These are phyloP conservation scores for Wickerhamomyces bisporus DNA, from an alignment of 805 yeast species.

Conservation along the genomic window DNA sequence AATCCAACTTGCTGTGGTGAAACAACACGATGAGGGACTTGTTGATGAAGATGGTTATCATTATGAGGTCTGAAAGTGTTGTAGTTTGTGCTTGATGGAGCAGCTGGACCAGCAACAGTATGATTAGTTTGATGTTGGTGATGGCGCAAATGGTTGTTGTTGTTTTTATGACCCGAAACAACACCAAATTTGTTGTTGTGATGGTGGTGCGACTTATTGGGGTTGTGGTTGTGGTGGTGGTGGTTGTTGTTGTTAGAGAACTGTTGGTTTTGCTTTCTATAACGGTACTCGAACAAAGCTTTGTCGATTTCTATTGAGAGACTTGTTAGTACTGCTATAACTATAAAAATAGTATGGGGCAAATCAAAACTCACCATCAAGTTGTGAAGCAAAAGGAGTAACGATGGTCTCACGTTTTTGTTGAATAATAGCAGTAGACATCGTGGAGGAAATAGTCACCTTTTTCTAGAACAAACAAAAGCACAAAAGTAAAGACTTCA, in stretches of 20 bases:
- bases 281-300: constrained; percentile 21
- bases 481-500: too few relatives aligned
- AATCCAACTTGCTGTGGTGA: constrained; percentile 1
- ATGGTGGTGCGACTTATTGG: not conserved
- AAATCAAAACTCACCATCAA: constrained; percentile 11
- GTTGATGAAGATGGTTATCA: not conserved
- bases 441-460: not conserved
- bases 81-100: too few relatives aligned
- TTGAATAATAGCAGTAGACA: not conserved
- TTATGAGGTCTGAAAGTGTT: too few relatives aligned
- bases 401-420: constrained; percentile 8
- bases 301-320: constrained; percentile 16
- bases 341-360: not conserved
- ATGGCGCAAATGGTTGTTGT: too few relatives aligned
- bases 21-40: not conserved
- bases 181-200: not conserved
- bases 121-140: not conserved
- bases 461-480: too few relatives aligned
- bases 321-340: constrained; percentile 7
- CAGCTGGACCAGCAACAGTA: not conserved
- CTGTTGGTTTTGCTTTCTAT: constrained; percentile 17
- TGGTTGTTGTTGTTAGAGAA: constrained; percentile 1
- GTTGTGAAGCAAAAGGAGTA: constrained; percentile 13
- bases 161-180: not conserved
- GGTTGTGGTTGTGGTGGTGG: constrained; percentile 1